phyloP scores from a whole-genome alignment of 352 stramenopile genomes.

The Phytophthora parvispora region DNA sequence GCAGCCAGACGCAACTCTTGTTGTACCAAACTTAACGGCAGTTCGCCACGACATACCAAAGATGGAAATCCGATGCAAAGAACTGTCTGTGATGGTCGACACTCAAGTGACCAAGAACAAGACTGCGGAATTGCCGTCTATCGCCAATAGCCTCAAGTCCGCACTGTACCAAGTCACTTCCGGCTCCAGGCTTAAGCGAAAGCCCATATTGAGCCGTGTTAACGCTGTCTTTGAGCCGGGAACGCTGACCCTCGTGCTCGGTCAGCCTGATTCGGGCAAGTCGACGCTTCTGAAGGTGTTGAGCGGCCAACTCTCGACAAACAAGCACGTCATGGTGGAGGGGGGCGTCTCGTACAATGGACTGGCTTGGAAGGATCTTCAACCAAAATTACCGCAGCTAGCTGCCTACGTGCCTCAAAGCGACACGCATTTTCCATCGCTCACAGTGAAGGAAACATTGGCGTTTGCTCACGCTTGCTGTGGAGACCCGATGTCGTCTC shows the following conservation, averaged over 20 bases:
- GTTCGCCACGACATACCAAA: background rate
- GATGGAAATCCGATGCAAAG: slow-evolving; percentile 45
- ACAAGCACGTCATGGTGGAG: slow-evolving; percentile 37
- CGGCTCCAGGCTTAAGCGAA: background rate
- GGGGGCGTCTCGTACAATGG: slow-evolving; percentile 45
- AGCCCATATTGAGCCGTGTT: slow-evolving; percentile 18
- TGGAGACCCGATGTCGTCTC: background rate
- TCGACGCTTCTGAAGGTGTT: slow-evolving; percentile 48
- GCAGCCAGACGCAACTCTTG: background rate
- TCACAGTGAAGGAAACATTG: slow-evolving; percentile 94
- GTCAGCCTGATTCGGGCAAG: slow-evolving; percentile 26
- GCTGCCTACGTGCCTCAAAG: slow-evolving; percentile 46
- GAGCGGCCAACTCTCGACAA: slow-evolving; percentile 38
- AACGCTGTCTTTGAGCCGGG: slow-evolving; percentile 40
- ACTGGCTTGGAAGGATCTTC: slow-evolving; percentile 14
- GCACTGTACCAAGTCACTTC: background rate
- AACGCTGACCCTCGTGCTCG: slow-evolving; percentile 25
- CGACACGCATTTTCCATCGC: slow-evolving; percentile 81
- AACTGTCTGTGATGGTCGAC: slow-evolving; percentile 28
- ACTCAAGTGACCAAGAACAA: slow-evolving; percentile 5
- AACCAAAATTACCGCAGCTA: slow-evolving; percentile 41
- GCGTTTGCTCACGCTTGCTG: slow-evolving; percentile 51
- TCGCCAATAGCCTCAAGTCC: slow-evolving; percentile 34
- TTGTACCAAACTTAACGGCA: background rate
- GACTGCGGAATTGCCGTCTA: slow-evolving; percentile 32